These are phyloP conservation scores for Trametes pubescens DNA, from an alignment of 1,284 basidiomycete genomes.

Conservation along the genomic window DNA sequence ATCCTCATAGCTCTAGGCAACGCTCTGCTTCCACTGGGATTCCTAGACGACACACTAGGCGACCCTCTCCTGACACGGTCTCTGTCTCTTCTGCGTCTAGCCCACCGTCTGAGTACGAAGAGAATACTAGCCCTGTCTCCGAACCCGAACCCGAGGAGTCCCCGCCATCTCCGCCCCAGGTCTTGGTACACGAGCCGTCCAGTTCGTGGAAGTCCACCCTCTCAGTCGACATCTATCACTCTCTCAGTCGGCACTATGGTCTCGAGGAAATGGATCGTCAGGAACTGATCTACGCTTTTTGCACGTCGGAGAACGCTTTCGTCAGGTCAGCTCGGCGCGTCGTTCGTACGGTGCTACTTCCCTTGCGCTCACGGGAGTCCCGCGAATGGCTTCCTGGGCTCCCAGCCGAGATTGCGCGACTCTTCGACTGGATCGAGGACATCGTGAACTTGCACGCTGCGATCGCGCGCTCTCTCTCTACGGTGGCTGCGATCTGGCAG, in stretches of 20 bases:
- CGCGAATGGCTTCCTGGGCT: constrained; percentile 82
- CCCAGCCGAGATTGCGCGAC: constrained; percentile 67
- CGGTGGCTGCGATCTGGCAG: constrained; percentile 38
- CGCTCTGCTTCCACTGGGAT: not conserved
- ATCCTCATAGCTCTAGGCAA: not conserved
- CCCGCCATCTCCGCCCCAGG: not conserved
- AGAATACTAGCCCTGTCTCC: constrained; percentile 14
- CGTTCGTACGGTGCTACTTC: constrained; percentile 74
- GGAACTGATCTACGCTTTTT: constrained; percentile 73
- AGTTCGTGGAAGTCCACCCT: constrained; percentile 41
- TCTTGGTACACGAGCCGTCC: constrained; percentile 9
- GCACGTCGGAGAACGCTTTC: constrained; percentile 73
- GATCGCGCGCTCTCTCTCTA: constrained; percentile 61
- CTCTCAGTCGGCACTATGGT: constrained; percentile 47
- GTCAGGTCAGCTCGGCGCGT: constrained; percentile 70
- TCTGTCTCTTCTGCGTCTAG: constrained; percentile 33
- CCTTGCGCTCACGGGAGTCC: constrained; percentile 74
- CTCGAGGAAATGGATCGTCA: constrained; percentile 66
- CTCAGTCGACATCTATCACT: constrained; percentile 35
- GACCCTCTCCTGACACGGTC: constrained; percentile 21
- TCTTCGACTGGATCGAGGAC: constrained; percentile 88
- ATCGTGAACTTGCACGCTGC: constrained; percentile 80
- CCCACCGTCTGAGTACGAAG: constrained; percentile 38
- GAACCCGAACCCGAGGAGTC: constrained; percentile 6
- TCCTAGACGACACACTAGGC: constrained; percentile 1